Base-by-base conservation (phyloP, 2,329 filamentous ascomycete genomes). In the Aaosphaeria pasadenensis region DNA sequence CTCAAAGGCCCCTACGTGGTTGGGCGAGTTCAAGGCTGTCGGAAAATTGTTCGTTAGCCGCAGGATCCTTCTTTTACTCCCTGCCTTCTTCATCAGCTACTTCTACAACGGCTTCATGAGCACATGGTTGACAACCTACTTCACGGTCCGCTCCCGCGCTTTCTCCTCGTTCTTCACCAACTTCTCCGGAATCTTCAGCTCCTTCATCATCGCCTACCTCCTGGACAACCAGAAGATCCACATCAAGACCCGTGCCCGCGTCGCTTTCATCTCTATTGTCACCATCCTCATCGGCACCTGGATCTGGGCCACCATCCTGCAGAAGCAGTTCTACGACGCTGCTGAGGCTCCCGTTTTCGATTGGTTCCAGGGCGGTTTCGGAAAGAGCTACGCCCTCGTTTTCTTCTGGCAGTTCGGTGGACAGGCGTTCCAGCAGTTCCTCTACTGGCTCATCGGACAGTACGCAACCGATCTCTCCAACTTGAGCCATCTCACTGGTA, bases 41-140 rank as follows among this genome's bases (percentile, higher is more conserved):
- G 62, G 60, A 39, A 58, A 54, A 43, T 58, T 62, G 5, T 60
- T 69, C 41, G 42, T 64, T 46, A 65, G 60, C 43, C 60, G 63
- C 11, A 48, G 64, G 2, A 67, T 68, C 9, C 33, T 67, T 11
- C 60, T 69, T 2, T 46, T 69, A 11, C 54, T 69, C 2, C 64
- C 66, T 1, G 64, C 64, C 2, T 69, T 69, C 56, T 66, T 67
- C 51, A 66, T 66, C 56, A 68, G 64, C 56, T 70, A 71, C 52
- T 68, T 69, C 52, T 68, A 68, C 61, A 67, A 68, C 44, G 64
- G 64, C 42, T 68, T 68, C 53, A 53, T 65, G 55, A 63, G 61
- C 50, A 68, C 65, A 4, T 67, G 61, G 61, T 47, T 67, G 32
- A 67, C 64, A 3, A 60, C 52, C 1, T 69, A 69, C 58, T 69